Evolutionary conservation across 2,329 filamentous ascomycete genomes (phyloP), one percentile per base, ranked within the genome.

Genomic region (Fusarium zealandicum): DNA sequence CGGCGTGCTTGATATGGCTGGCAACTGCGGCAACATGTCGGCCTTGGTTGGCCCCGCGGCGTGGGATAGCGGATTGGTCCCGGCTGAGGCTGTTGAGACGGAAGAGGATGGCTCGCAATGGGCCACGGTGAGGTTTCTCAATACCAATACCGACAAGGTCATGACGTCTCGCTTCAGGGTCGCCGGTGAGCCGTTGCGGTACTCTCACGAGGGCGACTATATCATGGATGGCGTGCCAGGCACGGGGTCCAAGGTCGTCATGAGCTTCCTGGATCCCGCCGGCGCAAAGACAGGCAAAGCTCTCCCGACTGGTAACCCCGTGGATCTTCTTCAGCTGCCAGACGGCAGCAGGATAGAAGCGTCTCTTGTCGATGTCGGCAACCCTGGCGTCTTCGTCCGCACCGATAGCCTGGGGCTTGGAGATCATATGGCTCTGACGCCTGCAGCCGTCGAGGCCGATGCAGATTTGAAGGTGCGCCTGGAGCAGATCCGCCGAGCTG

Each of bases 11-110:
- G 88, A 91, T 65, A 81, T 84, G 64, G 84, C 85, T 0, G 85
- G 87, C 18, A 92, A 90, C 64, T 91, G 88, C 68, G 89, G 89
- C n/a, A 91, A 91, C 69, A 88, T 92, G 86, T 84, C 79, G 6
- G 80, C 82, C 33, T 80, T 84, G 0, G 80, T 91, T 38, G 89
- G 88, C 0, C 88, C 89, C 0, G 64, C 66, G 36, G 67, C 67
- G 3, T 73, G 70, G 68, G 72, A 75, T 42, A 58, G 63, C 54
- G 71, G 69, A 10, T 46, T 74, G 48, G 44, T 72, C 6, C 31
- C 47, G 11, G 45, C 50, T 1, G 56, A 56, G 8, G 28, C 35
- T 6, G 50, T 60, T 10, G 54, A 69, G 40, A 25, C 27, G 20
- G 69, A 66, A 12, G 51, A 46, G 1, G 47, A 64, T 16, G 70